A percentile compares a stretch with the other conserved stretches of the same genome.
Conservation (phyloP, 2,329 filamentous ascomycete species). For the Aureobasidium namibiae region DNA sequence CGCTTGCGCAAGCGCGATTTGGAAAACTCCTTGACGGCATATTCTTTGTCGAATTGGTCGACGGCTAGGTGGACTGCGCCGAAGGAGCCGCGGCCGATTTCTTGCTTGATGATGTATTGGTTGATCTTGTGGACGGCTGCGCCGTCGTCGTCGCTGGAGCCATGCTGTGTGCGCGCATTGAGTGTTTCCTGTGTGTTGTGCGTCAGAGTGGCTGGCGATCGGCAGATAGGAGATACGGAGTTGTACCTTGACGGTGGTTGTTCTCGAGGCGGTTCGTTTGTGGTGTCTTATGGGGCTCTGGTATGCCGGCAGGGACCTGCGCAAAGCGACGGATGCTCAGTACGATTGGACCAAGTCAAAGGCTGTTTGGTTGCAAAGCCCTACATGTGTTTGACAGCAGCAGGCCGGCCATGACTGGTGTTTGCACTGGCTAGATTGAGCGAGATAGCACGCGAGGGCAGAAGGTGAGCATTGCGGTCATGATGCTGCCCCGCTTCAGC, state of each 20-base stretch:
- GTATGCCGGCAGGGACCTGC: conserved; percentile 50
- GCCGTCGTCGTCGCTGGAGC: conserved; percentile 75
- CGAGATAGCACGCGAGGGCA: conserved; percentile 40
- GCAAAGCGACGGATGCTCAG: conserved; percentile 17
- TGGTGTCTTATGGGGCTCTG: conserved; percentile 59
- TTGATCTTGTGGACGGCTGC: conserved; percentile 79
- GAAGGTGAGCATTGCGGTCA: conserved; percentile 19
- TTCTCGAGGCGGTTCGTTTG: conserved; percentile 51
- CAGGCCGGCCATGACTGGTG: conserved; percentile 31
- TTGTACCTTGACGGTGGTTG: conserved; percentile 54
- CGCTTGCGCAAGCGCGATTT: conserved; percentile 84
- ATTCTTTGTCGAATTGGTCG: conserved; percentile 89
- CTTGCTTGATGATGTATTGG: conserved; percentile 87
- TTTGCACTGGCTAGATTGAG: conserved; percentile 36
- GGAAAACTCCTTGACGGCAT: conserved; percentile 95
- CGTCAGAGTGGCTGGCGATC: conserved; percentile 1
- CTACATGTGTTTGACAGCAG: conserved; percentile 43
- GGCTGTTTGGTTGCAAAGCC: conserved; percentile 13
- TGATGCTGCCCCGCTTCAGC: conserved; percentile 22
- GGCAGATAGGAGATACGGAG: neutral
- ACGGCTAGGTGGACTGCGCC: conserved; percentile 84
- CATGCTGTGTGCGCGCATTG: conserved; percentile 80
- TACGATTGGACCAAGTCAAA: neutral
- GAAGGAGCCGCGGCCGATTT: conserved; percentile 95
- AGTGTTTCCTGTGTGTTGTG: conserved; percentile 63